Conservation (phyloP, 805 yeast species). For the Candida sakaeoensis region DNA sequence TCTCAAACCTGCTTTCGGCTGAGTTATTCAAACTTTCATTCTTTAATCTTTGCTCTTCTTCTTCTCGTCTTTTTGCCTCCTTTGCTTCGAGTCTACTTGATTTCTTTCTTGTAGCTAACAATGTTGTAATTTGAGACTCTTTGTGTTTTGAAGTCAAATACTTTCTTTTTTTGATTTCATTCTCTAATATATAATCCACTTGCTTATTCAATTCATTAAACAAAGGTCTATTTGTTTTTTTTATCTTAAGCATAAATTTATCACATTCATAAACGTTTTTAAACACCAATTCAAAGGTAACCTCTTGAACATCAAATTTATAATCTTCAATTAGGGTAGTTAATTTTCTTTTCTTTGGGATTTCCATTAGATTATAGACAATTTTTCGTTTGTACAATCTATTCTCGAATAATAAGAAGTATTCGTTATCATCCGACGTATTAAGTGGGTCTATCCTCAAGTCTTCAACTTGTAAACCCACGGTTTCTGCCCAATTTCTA, state of each 20-base stretch:
- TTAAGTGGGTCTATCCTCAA: slow-evolving; percentile 20
- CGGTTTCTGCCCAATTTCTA: slow-evolving; percentile 45
- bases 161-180: slow-evolving; percentile 53
- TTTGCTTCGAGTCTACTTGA: slow-evolving; percentile 71
- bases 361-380: slow-evolving; percentile 20
- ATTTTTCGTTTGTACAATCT: slow-evolving; percentile 45
- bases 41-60: slow-evolving; percentile 47
- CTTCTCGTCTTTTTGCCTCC: slow-evolving; percentile 49
- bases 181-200: slow-evolving; percentile 23
- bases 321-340: slow-evolving; percentile 31
- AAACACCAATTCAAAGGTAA: slow-evolving; percentile 28
- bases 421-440: slow-evolving; percentile 22
- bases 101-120: slow-evolving; percentile 67
- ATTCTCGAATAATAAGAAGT: slow-evolving; percentile 44
- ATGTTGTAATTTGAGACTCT: slow-evolving; percentile 58
- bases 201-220: slow-evolving; percentile 9
- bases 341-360: slow-evolving; percentile 34
- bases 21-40: slow-evolving; percentile 44
- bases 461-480: slow-evolving; percentile 19
- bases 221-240: slow-evolving; percentile 22
- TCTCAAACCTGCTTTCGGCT: slow-evolving; percentile 38
- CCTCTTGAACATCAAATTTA: slow-evolving; percentile 27
- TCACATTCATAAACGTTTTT: slow-evolving; percentile 30
- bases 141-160: slow-evolving; percentile 53
- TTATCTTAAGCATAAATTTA: slow-evolving; percentile 17